Base-by-base conservation (phyloP, 371 early-diverging fungal species). In the Nematocida displodere region DNA sequence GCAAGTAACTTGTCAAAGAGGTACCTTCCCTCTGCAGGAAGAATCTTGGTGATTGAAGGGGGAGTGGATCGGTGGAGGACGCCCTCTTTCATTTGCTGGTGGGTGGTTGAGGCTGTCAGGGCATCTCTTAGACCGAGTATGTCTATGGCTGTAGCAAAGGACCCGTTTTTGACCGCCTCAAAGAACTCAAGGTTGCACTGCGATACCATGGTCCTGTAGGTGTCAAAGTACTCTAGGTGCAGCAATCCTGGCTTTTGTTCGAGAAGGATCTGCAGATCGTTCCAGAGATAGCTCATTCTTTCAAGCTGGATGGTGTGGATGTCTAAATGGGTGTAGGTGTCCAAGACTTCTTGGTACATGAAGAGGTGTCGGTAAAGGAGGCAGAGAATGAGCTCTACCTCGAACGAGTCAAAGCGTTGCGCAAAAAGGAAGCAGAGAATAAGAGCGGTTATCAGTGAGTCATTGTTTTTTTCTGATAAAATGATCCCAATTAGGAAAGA, bases 291-390 rank as follows among this genome's bases (percentile, higher is more conserved):
- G 5, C 34, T 22, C 3, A 71, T 8, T 1, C 34, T n/a, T 24
- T 71, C 75, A 24, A 71, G 42, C 34, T 71, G 75, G 3, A 58
- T n/a, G n/a, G 4, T 36, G 0, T 71, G 49, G 1, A 34, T 33
- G 34, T 44, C 28, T 31, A 71, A 36, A 22, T n/a, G 1, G 5
- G n/a, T 34, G 36, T 50, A 71, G 4, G 42, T 31, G 2, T 61
- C 20, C 4, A 26, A 13, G 4, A 61, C 15, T 1, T 29, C 7
- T 13, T 59, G 48, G 31, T 50, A 61, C 44, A 42, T 22, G 7
- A 47, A 61, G 15, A 71, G 61, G 75, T 71, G 61, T 44, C 75
- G 58, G 52, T 24, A 50, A 11, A 71, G 11, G 2, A 66, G 50
- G 28, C 75, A 71, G 5, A 71, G 24, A 13, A 71, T 24, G 7